These are phyloP conservation scores for Colletotrichum lindemuthianum DNA, from an alignment of 2,329 filamentous ascomycete species.

Conservation along the genomic window DNA sequence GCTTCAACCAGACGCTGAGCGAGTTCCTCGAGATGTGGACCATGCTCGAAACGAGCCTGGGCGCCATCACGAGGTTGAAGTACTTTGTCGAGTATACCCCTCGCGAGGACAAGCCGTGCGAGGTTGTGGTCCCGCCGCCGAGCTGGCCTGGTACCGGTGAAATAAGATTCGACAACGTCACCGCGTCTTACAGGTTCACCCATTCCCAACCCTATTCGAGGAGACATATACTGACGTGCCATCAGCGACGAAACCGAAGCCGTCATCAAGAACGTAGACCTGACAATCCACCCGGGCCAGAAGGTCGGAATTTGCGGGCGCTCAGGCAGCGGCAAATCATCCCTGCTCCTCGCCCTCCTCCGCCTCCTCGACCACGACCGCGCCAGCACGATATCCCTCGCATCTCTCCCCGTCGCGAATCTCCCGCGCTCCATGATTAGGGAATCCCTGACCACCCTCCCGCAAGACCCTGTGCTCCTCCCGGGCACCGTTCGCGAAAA, in stretches of 20 bases:
- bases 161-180: constrained; percentile 42
- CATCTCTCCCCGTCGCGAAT: constrained; percentile 52
- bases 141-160: constrained; percentile 43
- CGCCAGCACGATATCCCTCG: constrained; percentile 49
- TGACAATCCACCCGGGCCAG: constrained; percentile 47
- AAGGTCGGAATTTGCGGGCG: constrained; percentile 63
- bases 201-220: constrained; percentile 33
- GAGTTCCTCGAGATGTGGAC: constrained; percentile 49
- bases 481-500: constrained; percentile 58
- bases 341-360: constrained; percentile 57
- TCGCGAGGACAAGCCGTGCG: constrained; percentile 40
- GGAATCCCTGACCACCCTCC: constrained; percentile 53
- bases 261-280: constrained; percentile 35
- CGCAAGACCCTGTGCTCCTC: constrained; percentile 60
- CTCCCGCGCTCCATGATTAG: constrained; percentile 56
- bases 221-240: neutral
- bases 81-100: constrained; percentile 40
- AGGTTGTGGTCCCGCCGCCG: constrained; percentile 9
- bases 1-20: constrained; percentile 44
- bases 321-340: constrained; percentile 63
- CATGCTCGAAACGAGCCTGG: constrained; percentile 48
- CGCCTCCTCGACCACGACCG: constrained; percentile 55
- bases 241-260: constrained; percentile 37
- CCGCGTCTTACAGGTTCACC: constrained; percentile 41
- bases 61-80: constrained; percentile 48